Base-by-base conservation (phyloP, 768 basidiomycete genomes). In the Leccinum fibrillosum region DNA sequence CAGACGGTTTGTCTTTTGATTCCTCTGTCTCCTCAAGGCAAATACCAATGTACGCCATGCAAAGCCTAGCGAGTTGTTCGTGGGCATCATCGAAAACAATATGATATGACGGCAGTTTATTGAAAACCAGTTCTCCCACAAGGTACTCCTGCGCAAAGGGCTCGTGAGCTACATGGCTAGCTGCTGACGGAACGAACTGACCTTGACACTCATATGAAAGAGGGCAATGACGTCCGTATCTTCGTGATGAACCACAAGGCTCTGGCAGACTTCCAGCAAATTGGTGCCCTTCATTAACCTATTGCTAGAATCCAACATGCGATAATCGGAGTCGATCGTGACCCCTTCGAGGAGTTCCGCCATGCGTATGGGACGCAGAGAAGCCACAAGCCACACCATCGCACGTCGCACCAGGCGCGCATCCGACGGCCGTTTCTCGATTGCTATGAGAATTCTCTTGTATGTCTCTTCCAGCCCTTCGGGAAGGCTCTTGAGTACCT, bases 391-490 rank as follows among this genome's bases (percentile, higher is more conserved):
- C 63, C 64, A 65, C 12, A 52, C 23, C 30, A 65, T 44, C 8
- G 15, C 64, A 49, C 58, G 55, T 0, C 51, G 53, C 2, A 49
- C 64, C 7, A 54, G 30, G 9, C 19, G 8, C 11, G 44, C 50
- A 6, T 59, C 45, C 0, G 19, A 2, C 0, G 2, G 49, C 7
- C 19, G 30, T 4, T 44, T 28, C n/a, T 67, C 52, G 0, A 69
- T 56, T 1, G 48, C 45, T 4, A 48, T 26, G 3, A 66, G 55
- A 21, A 67, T 69, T 10, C 68, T 60, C 15, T 59, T 51, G 17
- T 67, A 64, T 0, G 68, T 69, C 35, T 67, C 68, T 25, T 69
- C 59, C 1, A 64, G 39, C 25, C 64, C 60, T 7, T 45, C 32
- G 2, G 60, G 60, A 4, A 64, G 65, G 19, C 52, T 53, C 11